Evolutionary conservation across 1,284 basidiomycete species (phyloP), one percentile per base, ranked within the genome.

Genomic region (Phellopilus nigrolimitatus): DNA sequence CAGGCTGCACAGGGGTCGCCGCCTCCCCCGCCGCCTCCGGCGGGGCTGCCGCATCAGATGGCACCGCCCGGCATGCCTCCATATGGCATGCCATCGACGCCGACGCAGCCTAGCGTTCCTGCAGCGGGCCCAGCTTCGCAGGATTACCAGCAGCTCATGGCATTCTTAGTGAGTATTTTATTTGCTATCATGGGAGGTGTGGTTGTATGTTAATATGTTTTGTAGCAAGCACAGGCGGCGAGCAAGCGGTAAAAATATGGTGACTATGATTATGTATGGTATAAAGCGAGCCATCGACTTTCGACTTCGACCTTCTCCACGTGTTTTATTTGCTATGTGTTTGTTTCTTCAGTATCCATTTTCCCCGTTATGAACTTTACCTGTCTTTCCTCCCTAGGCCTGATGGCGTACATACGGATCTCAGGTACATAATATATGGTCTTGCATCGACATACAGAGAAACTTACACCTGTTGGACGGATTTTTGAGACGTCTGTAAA

Each of bases 141-240:
- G 2, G 73, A 75, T 57, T 80, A 78, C 55, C 75, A 79, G 56
- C 75, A 78, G 57, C 57, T 82, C 43, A 75, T 82, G 72, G 70
- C 72, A 30, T 80, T 74, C 56, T 66, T 80, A 54, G 79, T 81
- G 50, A 65, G 73, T 63, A 4, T 12, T 38, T n/a, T 37, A 15
- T 17, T 39, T 10, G 38, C n/a, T 28, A 2, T 28, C 8, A 6
- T 21, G 10, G 24, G 3, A 8, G 7, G 12, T 27, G 3, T 10
- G 6, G 9, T 36, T 9, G 9, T 2, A 19, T 27, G 31, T 1
- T 15, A 28, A 36, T n/a, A 30, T 13, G 9, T 12, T 27, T 34
- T 41, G 13, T 30, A 49, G 36, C 42, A 54, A 39, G 24, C 40
- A 22, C 52, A 54, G 27, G 44, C n/a, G n/a, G n/a, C 42, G 24